Conservation (phyloP, 2,329 filamentous ascomycete species). For the Epichloe gansuensis region DNA sequence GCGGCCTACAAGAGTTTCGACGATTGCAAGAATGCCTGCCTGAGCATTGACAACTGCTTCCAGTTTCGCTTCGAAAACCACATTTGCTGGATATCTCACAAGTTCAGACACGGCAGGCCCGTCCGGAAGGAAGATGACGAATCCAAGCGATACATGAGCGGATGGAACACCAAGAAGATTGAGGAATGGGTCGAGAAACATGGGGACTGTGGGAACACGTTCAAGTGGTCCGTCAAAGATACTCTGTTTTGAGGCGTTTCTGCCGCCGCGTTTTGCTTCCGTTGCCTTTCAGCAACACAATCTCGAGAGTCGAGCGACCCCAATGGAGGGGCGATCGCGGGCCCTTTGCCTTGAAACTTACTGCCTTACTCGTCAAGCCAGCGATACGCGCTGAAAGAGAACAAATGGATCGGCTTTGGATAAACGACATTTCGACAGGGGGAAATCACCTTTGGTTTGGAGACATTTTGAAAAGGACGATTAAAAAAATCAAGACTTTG, state of each 20-base stretch:
- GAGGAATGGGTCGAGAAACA: slow-evolving; percentile 26
- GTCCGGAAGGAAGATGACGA: slow-evolving; percentile 16
- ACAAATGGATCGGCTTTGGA: too few relatives aligned
- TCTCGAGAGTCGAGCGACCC: too few relatives aligned
- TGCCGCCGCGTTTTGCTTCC: too few relatives aligned
- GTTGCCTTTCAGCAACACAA: too few relatives aligned
- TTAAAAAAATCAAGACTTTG: too few relatives aligned
- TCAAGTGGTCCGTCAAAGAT: slow-evolving; percentile 3
- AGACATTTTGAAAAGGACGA: too few relatives aligned
- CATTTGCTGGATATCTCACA: slow-evolving; percentile 23
- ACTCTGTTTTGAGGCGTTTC: neutral
- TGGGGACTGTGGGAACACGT: slow-evolving; percentile 19
- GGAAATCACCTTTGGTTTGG: too few relatives aligned
- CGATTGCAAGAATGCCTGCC: slow-evolving; percentile 33
- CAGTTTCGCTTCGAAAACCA: slow-evolving; percentile 29
- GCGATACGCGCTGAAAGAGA: too few relatives aligned
- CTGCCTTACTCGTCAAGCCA: too few relatives aligned
- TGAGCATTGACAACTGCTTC: slow-evolving; percentile 24
- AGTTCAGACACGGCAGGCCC: slow-evolving; percentile 28
- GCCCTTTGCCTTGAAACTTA: too few relatives aligned
- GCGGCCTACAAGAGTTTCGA: slow-evolving; percentile 29
- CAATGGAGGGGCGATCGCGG: too few relatives aligned
- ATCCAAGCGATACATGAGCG: slow-evolving; percentile 23
- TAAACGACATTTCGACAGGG: too few relatives aligned
- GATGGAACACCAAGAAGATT: slow-evolving; percentile 31